These are phyloP conservation scores for Zanthoxylum bungeanum DNA, from an alignment of 345 rosid species.

Conservation along the genomic window DNA sequence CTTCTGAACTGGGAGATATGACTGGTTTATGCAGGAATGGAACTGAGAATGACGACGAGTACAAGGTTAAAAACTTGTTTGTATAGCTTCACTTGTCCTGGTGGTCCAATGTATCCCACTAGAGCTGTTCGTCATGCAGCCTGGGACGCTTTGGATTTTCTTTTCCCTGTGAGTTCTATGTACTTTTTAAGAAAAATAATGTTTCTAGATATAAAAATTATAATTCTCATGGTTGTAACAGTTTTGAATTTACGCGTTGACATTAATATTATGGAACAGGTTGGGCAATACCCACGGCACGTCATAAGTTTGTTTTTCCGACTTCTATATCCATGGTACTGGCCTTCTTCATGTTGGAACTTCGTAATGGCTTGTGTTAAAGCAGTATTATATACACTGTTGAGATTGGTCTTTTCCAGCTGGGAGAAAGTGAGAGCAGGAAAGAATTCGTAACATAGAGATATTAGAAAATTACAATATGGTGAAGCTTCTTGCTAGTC, in stretches of 20 bases:
- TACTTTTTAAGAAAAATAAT: too few species aligned
- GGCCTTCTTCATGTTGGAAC: conserved; percentile 99
- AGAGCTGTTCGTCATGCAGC: conserved; percentile 98
- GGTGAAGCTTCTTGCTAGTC: neutral
- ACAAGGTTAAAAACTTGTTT: conserved; percentile 90
- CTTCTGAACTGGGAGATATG: neutral
- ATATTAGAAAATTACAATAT: neutral
- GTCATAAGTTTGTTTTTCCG: conserved; percentile 93
- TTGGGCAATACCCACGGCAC: conserved; percentile 89
- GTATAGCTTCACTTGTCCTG: conserved; percentile 95
- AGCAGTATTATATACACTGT: conserved; percentile 48
- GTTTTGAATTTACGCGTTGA: neutral
- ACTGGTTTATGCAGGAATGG: conserved; percentile 59
- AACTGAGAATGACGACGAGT: conserved; percentile 92
- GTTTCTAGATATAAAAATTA: neutral
- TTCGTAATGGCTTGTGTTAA: conserved; percentile 66
- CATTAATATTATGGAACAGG: conserved; percentile 45
- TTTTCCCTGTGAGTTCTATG: conserved; percentile 89
- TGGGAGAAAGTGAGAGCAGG: conserved; percentile 48
- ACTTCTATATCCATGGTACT: conserved; percentile 93
- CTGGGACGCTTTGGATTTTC: conserved; percentile 90
- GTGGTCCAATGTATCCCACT: conserved; percentile 99
- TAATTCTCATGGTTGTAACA: too few species aligned
- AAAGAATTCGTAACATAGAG: conserved; percentile 24
- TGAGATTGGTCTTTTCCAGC: conserved; percentile 49